These are phyloP conservation scores for Penicillium sp. DNA, from an alignment of 2,329 filamentous ascomycete species.

Conservation along the genomic window DNA sequence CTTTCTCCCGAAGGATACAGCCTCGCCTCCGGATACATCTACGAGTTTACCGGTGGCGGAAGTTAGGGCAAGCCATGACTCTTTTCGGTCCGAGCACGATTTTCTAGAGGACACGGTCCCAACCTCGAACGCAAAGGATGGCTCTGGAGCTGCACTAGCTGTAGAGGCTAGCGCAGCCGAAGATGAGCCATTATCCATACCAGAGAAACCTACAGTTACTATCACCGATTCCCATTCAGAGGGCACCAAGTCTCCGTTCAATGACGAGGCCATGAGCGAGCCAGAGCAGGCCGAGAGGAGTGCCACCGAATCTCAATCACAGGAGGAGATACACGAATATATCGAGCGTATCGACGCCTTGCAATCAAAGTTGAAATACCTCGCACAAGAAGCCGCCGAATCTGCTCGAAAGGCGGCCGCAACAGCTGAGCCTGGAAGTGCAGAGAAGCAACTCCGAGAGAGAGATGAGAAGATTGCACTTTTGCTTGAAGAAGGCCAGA, in stretches of 20 bases:
- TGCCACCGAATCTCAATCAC: conserved; percentile 62
- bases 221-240: conserved; percentile 25
- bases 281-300: conserved; percentile 57
- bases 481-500: conserved; percentile 90
- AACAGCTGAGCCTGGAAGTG: conserved; percentile 66
- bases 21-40: conserved; percentile 22
- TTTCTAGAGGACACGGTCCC: conserved; percentile 33
- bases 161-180: not conserved
- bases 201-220: conserved; percentile 24
- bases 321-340: conserved; percentile 82
- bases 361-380: conserved; percentile 86
- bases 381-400: conserved; percentile 79
- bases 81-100: conserved; percentile 25
- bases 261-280: conserved; percentile 50
- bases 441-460: conserved; percentile 80
- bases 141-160: not conserved
- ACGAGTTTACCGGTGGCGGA: conserved; percentile 19
- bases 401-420: conserved; percentile 71
- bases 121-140: conserved; percentile 20
- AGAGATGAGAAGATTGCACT: conserved; percentile 90
- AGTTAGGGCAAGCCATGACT: conserved; percentile 39
- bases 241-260: conserved; percentile 18
- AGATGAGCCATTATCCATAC: conserved; percentile 13
- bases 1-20: conserved; percentile 26
- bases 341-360: conserved; percentile 90